Base-by-base conservation (phyloP, 768 basidiomycete species). In the Tricholoma flavovirens region DNA sequence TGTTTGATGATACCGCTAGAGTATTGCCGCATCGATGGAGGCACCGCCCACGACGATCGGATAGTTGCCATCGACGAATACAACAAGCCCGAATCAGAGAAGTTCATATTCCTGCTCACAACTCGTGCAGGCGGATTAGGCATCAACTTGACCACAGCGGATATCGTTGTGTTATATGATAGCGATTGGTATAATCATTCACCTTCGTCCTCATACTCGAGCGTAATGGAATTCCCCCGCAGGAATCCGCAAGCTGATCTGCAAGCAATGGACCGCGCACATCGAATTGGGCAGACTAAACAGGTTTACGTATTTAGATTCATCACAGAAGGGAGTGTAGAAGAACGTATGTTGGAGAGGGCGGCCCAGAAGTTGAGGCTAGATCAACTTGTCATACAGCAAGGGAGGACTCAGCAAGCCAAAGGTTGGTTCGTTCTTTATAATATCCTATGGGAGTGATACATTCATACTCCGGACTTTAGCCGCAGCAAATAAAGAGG, bases 191-290 rank as follows among this genome's bases (percentile, higher is more conserved):
- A 57, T 22, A 78, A 67, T 6, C 2, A 29, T 1, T 29, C 30
- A 9, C 9, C 5, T 30, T 15, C n/a, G 14, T 49, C 46, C 46
- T 49, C 26, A n/a, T 29, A 3, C 15, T 8, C 14, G 9, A 29
- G 7, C 29, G 1, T n/a, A 15, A 30, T 17, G n/a, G 29, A 49
- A 49, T n/a, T n/a, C 29, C 7, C 29, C 29, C 43, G 17, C 61
- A 93, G 89, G 93, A 99, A 98, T 69, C 96, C 97, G 1, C 97
- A 99, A 73, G 97, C 96, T 2, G 97, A 99, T 75, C 72, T 99
- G 46, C 97, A 99, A 69, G 97, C 97, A 4, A 98, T 97, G 96
- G 94, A 98, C 66, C 90, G 93, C 56, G 95, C 95, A 0, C 94
- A 96, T 74, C 90, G 93, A 55, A 96, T 96, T 59, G 94, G 94